These are phyloP conservation scores for Cystoderma amianthinum DNA, from an alignment of 768 basidiomycete species.

Conservation along the genomic window DNA sequence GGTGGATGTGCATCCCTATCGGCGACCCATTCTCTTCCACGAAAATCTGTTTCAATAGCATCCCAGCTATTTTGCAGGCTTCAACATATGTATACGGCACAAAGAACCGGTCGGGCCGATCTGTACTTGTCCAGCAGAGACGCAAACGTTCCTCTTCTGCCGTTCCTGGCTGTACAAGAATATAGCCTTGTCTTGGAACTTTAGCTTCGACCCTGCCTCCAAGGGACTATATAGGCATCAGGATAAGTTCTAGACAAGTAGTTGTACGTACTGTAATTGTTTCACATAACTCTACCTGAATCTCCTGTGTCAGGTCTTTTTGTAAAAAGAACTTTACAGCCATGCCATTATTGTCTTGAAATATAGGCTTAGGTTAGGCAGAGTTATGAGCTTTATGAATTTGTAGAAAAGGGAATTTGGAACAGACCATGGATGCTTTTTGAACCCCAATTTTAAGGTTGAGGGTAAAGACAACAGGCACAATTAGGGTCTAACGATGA, in stretches of 20 bases:
- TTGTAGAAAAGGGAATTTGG: background rate
- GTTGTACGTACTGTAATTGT: conserved; percentile 51
- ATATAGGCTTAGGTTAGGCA: conserved; percentile 45
- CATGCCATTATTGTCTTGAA: conserved; percentile 60
- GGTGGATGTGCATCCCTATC: conserved; percentile 74
- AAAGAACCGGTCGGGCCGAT: conserved; percentile 70
- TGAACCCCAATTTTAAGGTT: conserved; percentile 46
- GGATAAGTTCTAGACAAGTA: conserved; percentile 1
- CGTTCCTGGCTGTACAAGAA: conserved; percentile 64
- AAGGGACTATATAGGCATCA: conserved; percentile 36
- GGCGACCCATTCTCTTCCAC: conserved; percentile 50
- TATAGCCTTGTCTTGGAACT: conserved; percentile 70
- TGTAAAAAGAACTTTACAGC: conserved; percentile 83
- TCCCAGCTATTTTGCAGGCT: conserved; percentile 76
- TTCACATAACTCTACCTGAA: conserved; percentile 68
- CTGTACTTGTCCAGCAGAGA: conserved; percentile 61
- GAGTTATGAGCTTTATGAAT: background rate
- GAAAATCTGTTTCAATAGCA: conserved; percentile 72
- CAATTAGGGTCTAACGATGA: conserved; percentile 24
- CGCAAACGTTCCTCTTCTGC: conserved; percentile 70
- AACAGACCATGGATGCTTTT: conserved; percentile 4
- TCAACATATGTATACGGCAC: conserved; percentile 80
- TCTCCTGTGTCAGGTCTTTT: conserved; percentile 63
- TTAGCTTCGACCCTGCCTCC: conserved; percentile 76
- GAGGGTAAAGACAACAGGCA: conserved; percentile 23